phyloP scores from a whole-genome alignment of 2,329 filamentous ascomycete genomes.

The Penicillium janthinellum region DNA sequence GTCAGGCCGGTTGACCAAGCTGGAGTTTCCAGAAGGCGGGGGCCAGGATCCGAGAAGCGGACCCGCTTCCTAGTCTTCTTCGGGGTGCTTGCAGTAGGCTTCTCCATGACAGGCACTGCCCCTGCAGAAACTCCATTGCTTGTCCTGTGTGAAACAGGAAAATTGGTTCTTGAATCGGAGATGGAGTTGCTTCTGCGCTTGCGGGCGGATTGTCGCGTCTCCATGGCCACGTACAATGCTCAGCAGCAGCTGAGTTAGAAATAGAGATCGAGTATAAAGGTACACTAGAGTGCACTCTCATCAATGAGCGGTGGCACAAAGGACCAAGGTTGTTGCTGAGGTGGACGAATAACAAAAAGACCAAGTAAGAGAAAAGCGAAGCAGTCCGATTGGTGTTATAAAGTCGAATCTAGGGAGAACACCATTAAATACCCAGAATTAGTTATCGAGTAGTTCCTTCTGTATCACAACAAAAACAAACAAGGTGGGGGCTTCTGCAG shows the following conservation, averaged over 20 bases:
- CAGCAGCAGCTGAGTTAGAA: conserved; percentile 1
- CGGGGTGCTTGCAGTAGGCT: conserved; percentile 27
- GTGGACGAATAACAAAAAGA: conserved; percentile 1
- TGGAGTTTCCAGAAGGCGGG: conserved; percentile 25
- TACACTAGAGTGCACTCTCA: not conserved
- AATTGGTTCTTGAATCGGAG: conserved; percentile 15
- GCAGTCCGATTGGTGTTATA: conserved; percentile 16
- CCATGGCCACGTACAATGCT: conserved; percentile 21
- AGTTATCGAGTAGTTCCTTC: conserved; percentile 3
- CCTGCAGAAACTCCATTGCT: conserved; percentile 10
- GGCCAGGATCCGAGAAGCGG: conserved; percentile 50
- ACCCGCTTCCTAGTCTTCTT: conserved; percentile 44
- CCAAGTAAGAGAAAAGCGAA: not conserved
- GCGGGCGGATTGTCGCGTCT: conserved; percentile 27
- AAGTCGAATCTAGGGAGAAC: not conserved
- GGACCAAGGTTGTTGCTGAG: not conserved
- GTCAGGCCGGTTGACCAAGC: conserved; percentile 47
- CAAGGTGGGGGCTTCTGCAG: conserved; percentile 25
- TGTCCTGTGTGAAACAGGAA: conserved; percentile 23
- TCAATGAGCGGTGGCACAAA: not conserved
- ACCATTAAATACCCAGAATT: not conserved
- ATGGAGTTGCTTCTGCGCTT: conserved; percentile 32
- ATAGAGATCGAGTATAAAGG: not conserved
- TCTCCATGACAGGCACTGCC: not conserved
- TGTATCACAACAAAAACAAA: conserved; percentile 33